phyloP scores from a whole-genome alignment of 2,329 filamentous ascomycete genomes.

The Ceratocystiopsis sp. region DNA sequence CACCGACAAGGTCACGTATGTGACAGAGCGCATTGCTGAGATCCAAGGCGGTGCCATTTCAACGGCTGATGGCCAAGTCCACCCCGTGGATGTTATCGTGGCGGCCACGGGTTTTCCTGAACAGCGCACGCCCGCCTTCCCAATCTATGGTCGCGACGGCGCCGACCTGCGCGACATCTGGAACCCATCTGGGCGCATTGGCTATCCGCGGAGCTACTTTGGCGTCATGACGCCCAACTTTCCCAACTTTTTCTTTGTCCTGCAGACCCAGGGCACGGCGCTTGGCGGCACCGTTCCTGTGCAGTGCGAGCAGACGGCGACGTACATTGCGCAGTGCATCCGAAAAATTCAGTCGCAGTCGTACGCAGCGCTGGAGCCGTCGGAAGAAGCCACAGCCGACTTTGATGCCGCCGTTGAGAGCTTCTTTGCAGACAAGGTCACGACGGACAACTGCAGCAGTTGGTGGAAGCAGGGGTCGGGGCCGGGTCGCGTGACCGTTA shows the following conservation, averaged over 20 bases:
- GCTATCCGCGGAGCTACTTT: constrained; percentile 11
- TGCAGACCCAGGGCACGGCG: constrained; percentile 7
- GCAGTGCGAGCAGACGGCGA: constrained; percentile 7
- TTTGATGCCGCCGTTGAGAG: constrained; percentile 7
- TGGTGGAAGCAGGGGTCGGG: constrained; percentile 7
- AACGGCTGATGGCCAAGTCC: constrained; percentile 11
- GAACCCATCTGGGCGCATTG: constrained; percentile 5
- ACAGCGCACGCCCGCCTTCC: constrained; percentile 10
- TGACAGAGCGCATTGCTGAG: constrained; percentile 14
- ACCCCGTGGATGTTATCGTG: constrained; percentile 17
- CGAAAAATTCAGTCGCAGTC: constrained; percentile 8
- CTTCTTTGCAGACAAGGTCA: constrained; percentile 6
- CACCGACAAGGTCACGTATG: constrained; percentile 15
- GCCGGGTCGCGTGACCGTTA: constrained; percentile 2
- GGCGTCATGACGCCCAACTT: constrained; percentile 12
- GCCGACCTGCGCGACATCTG: constrained; percentile 9
- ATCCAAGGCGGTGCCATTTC: constrained; percentile 16
- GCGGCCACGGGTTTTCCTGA: constrained; percentile 14
- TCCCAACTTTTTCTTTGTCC: constrained; percentile 14
- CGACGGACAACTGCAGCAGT: constrained; percentile 5
- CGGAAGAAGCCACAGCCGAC: constrained; percentile 7
- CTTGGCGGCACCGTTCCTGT: constrained; percentile 8
- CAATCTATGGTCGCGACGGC: constrained; percentile 9
- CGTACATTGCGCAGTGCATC: constrained; percentile 8
- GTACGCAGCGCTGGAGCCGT: constrained; percentile 7